These are phyloP conservation scores for Dothideomycetes sp. DNA, from an alignment of 2,329 filamentous ascomycete species.

Conservation along the genomic window DNA sequence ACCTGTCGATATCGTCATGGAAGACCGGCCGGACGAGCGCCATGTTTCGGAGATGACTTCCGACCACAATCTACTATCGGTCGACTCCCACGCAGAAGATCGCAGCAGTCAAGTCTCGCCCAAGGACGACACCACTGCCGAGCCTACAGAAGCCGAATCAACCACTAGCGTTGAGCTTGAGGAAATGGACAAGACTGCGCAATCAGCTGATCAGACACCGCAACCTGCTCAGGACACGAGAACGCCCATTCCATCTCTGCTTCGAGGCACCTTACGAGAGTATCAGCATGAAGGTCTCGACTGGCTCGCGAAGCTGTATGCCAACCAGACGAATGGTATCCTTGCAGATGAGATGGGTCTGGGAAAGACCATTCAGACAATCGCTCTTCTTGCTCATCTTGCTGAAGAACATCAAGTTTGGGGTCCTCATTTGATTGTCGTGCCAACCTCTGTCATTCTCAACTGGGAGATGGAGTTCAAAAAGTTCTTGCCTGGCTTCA, in stretches of 20 bases:
- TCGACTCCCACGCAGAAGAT: conserved; percentile 9
- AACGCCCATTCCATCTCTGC: conserved; percentile 51
- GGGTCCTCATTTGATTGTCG: conserved; percentile 92
- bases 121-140: conserved; percentile 11
- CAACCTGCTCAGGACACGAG: conserved; percentile 12
- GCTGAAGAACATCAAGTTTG: conserved; percentile 84
- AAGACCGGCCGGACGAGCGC: not conserved
- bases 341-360: conserved; percentile 97
- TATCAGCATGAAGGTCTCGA: conserved; percentile 97
- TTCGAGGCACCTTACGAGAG: conserved; percentile 81
- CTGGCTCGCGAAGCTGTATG: conserved; percentile 89
- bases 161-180: conserved; percentile 11
- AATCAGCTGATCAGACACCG: conserved; percentile 8
- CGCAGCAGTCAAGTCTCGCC: conserved; percentile 10
- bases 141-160: conserved; percentile 11
- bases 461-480: conserved; percentile 99
- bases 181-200: conserved; percentile 7
- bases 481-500: conserved; percentile 96
- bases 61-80: conserved; percentile 7
- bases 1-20: not conserved
- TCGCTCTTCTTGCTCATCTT: conserved; percentile 82
- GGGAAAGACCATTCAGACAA: conserved; percentile 97
- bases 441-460: conserved; percentile 95
- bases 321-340: conserved; percentile 88
- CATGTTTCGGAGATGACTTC: not conserved